These are phyloP conservation scores for Saccharomyces cerevisiae DNA, from an alignment of 805 yeast genomes.

Conservation along the genomic window DNA sequence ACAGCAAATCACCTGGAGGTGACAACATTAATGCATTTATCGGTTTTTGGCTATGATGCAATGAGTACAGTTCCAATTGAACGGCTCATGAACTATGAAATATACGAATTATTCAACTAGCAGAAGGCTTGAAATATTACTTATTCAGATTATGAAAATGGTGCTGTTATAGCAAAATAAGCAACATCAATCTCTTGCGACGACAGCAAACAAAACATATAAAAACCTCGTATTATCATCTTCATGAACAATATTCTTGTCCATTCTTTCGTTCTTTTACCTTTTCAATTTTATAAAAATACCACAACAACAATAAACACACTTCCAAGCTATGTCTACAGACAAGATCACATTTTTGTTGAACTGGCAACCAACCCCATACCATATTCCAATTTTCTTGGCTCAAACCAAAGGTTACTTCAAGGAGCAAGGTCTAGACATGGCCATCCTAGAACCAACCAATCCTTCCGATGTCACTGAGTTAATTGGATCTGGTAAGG, in stretches of 20 bases:
- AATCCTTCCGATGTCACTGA: conserved; percentile 54
- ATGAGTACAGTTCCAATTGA: not conserved
- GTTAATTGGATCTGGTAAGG: conserved; percentile 47
- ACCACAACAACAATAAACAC: not conserved
- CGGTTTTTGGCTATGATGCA: not conserved
- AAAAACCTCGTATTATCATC: not conserved
- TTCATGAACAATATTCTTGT: not conserved
- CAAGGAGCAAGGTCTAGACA: conserved; percentile 41
- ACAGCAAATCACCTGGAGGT: not conserved
- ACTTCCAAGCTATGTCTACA: conserved; percentile 33
- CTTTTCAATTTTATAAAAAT: not conserved
- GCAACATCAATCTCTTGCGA: not conserved
- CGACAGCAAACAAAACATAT: not conserved
- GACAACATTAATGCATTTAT: not conserved
- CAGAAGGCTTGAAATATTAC: not conserved
- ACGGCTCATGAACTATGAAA: not conserved
- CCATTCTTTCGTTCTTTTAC: not conserved
- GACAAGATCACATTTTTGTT: conserved; percentile 43
- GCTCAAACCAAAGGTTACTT: conserved; percentile 45
- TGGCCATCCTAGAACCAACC: conserved; percentile 47
- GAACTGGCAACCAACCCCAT: conserved; percentile 50
- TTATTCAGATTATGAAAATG: not conserved
- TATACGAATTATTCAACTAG: not conserved
- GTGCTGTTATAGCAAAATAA: not conserved
- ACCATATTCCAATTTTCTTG: conserved; percentile 45